phyloP scores from a whole-genome alignment of 371 early-diverging fungal genomes.

The Apophysomyces elegans region DNA sequence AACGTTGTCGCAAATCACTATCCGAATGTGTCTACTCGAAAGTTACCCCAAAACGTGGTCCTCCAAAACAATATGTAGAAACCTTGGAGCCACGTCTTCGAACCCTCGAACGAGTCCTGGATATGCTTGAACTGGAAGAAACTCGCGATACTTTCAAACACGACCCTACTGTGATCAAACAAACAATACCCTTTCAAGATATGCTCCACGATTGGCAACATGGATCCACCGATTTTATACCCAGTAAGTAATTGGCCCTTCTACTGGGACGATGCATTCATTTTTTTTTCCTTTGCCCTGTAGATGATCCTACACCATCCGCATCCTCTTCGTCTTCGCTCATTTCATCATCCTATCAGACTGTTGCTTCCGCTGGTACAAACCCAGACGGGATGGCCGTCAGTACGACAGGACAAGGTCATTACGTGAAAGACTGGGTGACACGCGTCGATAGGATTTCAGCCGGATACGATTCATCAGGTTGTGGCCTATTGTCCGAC shows the following conservation, averaged over 20 bases:
- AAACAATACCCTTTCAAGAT: not conserved
- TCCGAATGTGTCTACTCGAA: conserved; percentile 50
- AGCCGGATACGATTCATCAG: not conserved
- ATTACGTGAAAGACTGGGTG: conserved; percentile 27
- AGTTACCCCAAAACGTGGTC: conserved; percentile 42
- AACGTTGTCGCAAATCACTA: conserved; percentile 42
- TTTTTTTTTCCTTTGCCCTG: not conserved
- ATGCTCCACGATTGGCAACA: conserved; percentile 2
- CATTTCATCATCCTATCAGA: not conserved
- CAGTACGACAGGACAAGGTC: conserved; percentile 28
- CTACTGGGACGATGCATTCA: not conserved
- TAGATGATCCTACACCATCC: conserved; percentile 7
- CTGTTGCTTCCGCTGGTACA: conserved; percentile 1
- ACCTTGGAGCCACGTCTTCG: conserved; percentile 47
- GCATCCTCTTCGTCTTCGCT: conserved; percentile 5
- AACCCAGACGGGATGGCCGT: conserved; percentile 17
- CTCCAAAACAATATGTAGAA: conserved; percentile 52
- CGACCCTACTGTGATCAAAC: not conserved
- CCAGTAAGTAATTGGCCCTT: not conserved
- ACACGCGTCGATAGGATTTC: conserved; percentile 27
- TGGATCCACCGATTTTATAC: conserved; percentile 8
- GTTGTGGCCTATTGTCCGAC: not conserved
- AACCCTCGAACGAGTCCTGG: conserved; percentile 37
- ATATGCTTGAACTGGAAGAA: conserved; percentile 17
- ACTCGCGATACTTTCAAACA: conserved; percentile 1